These are phyloP conservation scores for Encephalitozoon romaleae DNA, from an alignment of 371 early-diverging fungal species.

Conservation along the genomic window DNA sequence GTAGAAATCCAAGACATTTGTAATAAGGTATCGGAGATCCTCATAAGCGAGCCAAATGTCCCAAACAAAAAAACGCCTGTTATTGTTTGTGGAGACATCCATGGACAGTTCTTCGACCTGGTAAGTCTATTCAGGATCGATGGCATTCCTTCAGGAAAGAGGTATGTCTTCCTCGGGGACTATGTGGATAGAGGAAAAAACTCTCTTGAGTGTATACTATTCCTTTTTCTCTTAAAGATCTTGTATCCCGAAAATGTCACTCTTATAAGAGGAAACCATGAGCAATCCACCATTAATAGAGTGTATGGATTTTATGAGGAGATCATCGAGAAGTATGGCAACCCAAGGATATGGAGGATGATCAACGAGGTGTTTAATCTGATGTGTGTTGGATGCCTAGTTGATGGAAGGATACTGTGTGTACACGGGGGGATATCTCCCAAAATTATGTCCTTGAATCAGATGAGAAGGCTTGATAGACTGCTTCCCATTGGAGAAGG, in stretches of 20 bases:
- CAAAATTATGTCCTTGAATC: constrained; percentile 49
- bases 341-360: constrained; percentile 43
- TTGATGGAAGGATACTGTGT: constrained; percentile 58
- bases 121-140: constrained; percentile 92
- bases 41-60: constrained; percentile 57
- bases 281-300: constrained; percentile 52
- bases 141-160: constrained; percentile 68
- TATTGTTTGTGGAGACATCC: constrained; percentile 82
- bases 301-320: constrained; percentile 62
- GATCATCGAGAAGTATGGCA: constrained; percentile 47
- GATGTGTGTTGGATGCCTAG: constrained; percentile 50
- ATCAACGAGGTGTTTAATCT: constrained; percentile 57
- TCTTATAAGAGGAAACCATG: constrained; percentile 61
- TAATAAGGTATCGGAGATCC: constrained; percentile 46
- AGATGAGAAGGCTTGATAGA: constrained; percentile 52
- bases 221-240: constrained; percentile 58
- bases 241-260: constrained; percentile 56
- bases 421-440: constrained; percentile 62
- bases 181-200: constrained; percentile 61
- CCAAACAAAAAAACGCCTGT: constrained; percentile 43
- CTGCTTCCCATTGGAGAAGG: constrained; percentile 35
- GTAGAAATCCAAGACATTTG: constrained; percentile 67
- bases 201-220: constrained; percentile 54
- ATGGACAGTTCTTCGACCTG: constrained; percentile 94
- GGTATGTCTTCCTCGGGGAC: constrained; percentile 60